Conservation (phyloP, 805 yeast genomes). For the Metschnikowia henanensis region DNA sequence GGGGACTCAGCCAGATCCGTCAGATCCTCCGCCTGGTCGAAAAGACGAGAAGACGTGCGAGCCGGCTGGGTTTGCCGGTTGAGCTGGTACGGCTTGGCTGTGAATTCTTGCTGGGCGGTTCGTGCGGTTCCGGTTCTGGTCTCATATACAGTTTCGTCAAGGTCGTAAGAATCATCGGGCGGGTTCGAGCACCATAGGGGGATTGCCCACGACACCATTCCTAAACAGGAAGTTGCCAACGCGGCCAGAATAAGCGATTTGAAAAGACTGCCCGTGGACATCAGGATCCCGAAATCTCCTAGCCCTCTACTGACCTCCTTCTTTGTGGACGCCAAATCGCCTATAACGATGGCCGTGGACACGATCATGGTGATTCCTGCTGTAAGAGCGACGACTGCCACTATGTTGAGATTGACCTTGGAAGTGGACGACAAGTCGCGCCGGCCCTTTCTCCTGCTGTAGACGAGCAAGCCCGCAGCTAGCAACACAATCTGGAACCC, state of each 20-base stretch:
- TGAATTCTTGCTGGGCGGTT: background rate
- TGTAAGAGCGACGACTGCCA: constrained; percentile 37
- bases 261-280: constrained; percentile 45
- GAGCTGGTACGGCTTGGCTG: constrained; percentile 7
- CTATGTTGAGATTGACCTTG: constrained; percentile 30
- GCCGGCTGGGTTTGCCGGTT: background rate
- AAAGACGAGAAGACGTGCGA: constrained; percentile 10
- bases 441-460: constrained; percentile 35
- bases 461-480: constrained; percentile 31
- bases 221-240: constrained; percentile 22
- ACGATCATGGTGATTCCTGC: constrained; percentile 30
- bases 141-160: background rate
- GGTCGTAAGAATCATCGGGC: constrained; percentile 9
- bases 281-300: constrained; percentile 46
- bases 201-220: constrained; percentile 35
- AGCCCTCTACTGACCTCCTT: constrained; percentile 26
- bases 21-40: constrained; percentile 18
- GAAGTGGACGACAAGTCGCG: constrained; percentile 36
- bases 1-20: constrained; percentile 17
- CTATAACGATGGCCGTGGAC: constrained; percentile 31
- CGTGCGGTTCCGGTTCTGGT: background rate
- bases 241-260: constrained; percentile 41
- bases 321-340: constrained; percentile 18
- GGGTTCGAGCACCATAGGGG: constrained; percentile 57
- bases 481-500: constrained; percentile 30